Evolutionary conservation across 495 filamentous ascomycete genomes (phyloP), one percentile per base, ranked within the genome.

Genomic region (Penicillium riverlandense): DNA sequence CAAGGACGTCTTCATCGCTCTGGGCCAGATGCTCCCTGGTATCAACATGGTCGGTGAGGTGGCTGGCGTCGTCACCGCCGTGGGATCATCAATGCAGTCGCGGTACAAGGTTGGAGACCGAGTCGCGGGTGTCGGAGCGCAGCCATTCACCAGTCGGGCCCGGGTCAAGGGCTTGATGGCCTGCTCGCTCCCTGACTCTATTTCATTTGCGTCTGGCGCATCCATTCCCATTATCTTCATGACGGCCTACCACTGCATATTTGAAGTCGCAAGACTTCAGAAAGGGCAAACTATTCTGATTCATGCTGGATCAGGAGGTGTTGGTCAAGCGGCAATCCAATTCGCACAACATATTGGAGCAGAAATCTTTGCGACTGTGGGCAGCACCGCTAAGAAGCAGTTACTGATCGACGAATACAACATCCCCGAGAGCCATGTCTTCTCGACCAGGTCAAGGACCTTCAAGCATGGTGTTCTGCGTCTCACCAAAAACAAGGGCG

Each of bases 301-400:
- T 36, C 76, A 79, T 31, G 64, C 70, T 0, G 75, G 65, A 7
- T 52, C 74, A 6, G 71, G 72, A 2, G 74, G 70, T 30, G 54
- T 61, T 10, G 70, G 69, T 8, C 63, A 68, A 48, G 57, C 57
- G 2, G 54, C 58, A 7, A 54, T 69, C 27, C 41, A 52, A 29
- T 15, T 65, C 11, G 57, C 63, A 3, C 46, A 49, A 32, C 28
- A 35, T 8, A 40, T 59, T 27, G 61, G 58, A 14, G 60, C 55
- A 5, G 36, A 43, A 8, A 51, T 65, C 13, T 65, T 45, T 37
- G 46, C 54, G 2, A 57, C 52, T 4, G 54, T 79, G 1, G 69
- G 78, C 0, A 63, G 44, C 2, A 28, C 52, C 0, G 61, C 65
- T 7, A 73, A 77, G 47, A 39, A 54, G 0, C 11, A 55, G 0